phyloP scores from a whole-genome alignment of 345 rosid species.

The Toxicodendron radicans region DNA sequence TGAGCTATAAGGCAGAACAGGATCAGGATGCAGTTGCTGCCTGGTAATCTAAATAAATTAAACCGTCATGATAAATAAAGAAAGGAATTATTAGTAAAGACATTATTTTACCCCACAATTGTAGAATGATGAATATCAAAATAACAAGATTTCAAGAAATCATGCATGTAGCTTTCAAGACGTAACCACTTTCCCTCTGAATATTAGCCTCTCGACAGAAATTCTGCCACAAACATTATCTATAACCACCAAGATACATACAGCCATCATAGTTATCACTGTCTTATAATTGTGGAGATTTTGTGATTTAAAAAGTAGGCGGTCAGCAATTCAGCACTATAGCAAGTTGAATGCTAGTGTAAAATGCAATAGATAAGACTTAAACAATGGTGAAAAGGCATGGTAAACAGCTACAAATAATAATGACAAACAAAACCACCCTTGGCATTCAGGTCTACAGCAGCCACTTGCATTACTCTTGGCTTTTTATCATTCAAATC shows the following conservation, averaged over 20 bases:
- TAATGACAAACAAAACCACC: neutral
- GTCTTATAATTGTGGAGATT: conserved; percentile 8
- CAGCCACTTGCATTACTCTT: conserved; percentile 3
- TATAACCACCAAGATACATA: conserved; percentile 11
- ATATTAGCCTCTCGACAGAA: conserved; percentile 2
- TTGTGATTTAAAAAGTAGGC: neutral
- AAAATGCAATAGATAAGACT: neutral
- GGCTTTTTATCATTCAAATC: conserved; percentile 2
- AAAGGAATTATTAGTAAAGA: neutral
- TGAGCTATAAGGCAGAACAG: conserved; percentile 11
- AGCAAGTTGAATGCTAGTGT: conserved; percentile 13
- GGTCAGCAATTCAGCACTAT: neutral
- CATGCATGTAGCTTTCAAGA: conserved; percentile 13
- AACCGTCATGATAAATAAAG: neutral
- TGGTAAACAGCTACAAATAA: neutral
- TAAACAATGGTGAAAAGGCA: neutral
- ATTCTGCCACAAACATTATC: conserved; percentile 6
- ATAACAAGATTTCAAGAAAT: conserved; percentile 3
- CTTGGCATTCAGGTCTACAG: neutral
- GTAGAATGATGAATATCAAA: neutral
- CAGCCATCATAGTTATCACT: neutral
- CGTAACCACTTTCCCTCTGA: conserved; percentile 10
- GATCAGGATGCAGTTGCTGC: neutral
- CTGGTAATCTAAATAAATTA: neutral
- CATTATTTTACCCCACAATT: neutral